Evolutionary conservation across 192 early-diverging fungal species (phyloP).

Genomic region (Linnemannia exigua): DNA sequence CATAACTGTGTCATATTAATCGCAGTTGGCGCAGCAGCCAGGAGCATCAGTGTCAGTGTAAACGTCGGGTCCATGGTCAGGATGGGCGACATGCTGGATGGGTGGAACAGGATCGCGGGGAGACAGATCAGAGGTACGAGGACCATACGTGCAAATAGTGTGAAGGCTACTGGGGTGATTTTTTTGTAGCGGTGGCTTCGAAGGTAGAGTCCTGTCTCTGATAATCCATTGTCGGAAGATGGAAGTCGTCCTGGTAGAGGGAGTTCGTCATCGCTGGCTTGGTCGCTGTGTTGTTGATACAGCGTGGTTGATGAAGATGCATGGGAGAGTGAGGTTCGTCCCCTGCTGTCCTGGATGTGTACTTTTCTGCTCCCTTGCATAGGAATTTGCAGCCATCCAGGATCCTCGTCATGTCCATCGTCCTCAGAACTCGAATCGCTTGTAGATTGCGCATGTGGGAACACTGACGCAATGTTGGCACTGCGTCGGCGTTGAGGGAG

Average conservation of each 20-base stretch:
- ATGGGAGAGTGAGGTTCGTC: background rate
- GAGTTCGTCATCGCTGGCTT: slow-evolving; percentile 12
- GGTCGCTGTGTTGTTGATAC: background rate
- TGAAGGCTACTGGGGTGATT: slow-evolving; percentile 31
- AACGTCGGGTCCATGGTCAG: slow-evolving; percentile 75
- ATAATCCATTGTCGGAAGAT: slow-evolving; percentile 65
- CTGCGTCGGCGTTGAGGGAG: slow-evolving; percentile 22
- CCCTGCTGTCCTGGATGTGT: slow-evolving; percentile 2
- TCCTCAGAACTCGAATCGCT: slow-evolving; percentile 24
- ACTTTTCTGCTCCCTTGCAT: background rate
- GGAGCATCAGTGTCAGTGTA: slow-evolving; percentile 69
- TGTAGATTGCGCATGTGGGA: slow-evolving; percentile 9
- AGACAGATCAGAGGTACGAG: slow-evolving; percentile 58
- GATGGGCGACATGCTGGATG: slow-evolving; percentile 44
- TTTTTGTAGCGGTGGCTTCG: slow-evolving; percentile 25
- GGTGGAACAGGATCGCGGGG: slow-evolving; percentile 44
- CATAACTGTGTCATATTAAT: slow-evolving; percentile 80
- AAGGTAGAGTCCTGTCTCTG: slow-evolving; percentile 61
- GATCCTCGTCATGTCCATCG: slow-evolving; percentile 2
- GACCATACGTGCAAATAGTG: slow-evolving; percentile 56
- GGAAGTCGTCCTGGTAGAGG: background rate
- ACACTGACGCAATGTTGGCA: background rate
- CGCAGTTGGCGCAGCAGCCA: slow-evolving; percentile 75
- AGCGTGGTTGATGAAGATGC: slow-evolving; percentile 16
- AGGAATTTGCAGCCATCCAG: slow-evolving; percentile 15